These are phyloP conservation scores for Jimgerdemannia lactiflua DNA, from an alignment of 192 early-diverging fungal species.

Conservation along the genomic window DNA sequence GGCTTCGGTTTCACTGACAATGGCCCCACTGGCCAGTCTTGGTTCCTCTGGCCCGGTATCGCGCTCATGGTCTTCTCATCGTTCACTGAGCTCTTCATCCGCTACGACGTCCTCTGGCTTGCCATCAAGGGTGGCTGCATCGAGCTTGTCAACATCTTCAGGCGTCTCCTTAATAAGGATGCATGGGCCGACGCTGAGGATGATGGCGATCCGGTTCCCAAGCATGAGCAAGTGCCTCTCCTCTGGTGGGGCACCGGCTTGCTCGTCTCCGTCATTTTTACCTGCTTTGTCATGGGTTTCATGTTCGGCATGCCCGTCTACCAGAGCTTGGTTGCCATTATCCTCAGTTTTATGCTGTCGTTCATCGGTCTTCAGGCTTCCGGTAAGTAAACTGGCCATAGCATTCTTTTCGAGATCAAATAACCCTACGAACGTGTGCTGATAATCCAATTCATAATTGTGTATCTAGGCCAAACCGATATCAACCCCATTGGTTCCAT, in stretches of 20 bases:
- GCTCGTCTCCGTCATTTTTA: constrained; percentile 46
- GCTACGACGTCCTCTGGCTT: constrained; percentile 38
- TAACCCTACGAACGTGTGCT: too few relatives aligned
- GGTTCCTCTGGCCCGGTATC: constrained; percentile 72
- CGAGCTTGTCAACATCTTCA: background rate
- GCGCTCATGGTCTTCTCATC: constrained; percentile 62
- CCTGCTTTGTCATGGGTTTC: constrained; percentile 51
- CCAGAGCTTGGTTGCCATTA: constrained; percentile 55
- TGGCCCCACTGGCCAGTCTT: constrained; percentile 52
- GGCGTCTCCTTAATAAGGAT: background rate
- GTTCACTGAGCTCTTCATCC: constrained; percentile 55
- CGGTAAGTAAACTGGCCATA: too few relatives aligned
- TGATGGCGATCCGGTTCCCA: constrained; percentile 32
- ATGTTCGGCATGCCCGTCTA: constrained; percentile 56
- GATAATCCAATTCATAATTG: constrained; percentile 17
- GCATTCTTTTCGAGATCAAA: too few relatives aligned
- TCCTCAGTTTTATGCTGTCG: constrained; percentile 61
- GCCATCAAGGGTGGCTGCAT: constrained; percentile 36
- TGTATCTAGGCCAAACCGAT: constrained; percentile 63
- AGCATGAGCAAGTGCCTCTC: constrained; percentile 48
- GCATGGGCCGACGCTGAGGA: constrained; percentile 17
- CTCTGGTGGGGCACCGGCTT: constrained; percentile 55
- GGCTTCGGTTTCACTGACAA: constrained; percentile 25
- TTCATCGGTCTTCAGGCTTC: constrained; percentile 44
- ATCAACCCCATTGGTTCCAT: constrained; percentile 64